Percentiles rank a stretch among this genome's conserved stretches.
These are phyloP conservation scores for Stachybotrys chlorohalonatus DNA, from an alignment of 2,329 filamentous ascomycete species.

Conservation along the genomic window DNA sequence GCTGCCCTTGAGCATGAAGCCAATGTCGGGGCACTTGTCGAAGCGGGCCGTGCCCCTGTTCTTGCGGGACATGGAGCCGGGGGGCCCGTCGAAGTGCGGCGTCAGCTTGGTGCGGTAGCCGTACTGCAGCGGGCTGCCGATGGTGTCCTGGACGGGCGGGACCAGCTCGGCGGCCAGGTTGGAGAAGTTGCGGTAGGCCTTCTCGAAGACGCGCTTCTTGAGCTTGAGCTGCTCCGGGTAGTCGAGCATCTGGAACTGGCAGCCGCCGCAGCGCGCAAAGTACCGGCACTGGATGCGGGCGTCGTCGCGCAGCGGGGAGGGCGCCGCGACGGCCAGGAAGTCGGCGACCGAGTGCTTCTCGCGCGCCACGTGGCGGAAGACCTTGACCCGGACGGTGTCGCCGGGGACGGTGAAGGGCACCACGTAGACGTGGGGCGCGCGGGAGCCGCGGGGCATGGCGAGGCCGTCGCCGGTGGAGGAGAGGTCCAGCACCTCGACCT, in stretches of 20 bases:
- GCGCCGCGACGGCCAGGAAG: constrained; percentile 66
- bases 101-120: constrained; percentile 95
- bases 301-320: constrained; percentile 70
- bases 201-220: constrained; percentile 81
- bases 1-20: constrained; percentile 83
- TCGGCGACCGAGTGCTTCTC: constrained; percentile 70
- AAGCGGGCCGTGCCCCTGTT: constrained; percentile 41
- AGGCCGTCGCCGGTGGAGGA: constrained; percentile 92
- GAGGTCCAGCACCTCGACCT: constrained; percentile 71
- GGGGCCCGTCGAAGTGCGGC: constrained; percentile 83
- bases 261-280: constrained; percentile 80
- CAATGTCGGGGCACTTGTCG: constrained; percentile 64
- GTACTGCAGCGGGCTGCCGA: constrained; percentile 83
- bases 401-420: constrained; percentile 85
- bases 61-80: constrained; percentile 40
- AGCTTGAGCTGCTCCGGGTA: constrained; percentile 78
- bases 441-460: constrained; percentile 56
- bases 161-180: constrained; percentile 66
- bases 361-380: constrained; percentile 59
- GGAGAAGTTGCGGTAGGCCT: constrained; percentile 87
- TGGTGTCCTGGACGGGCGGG: constrained; percentile 71
- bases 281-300: constrained; percentile 72
- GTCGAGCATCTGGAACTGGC: constrained; percentile 95
- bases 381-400: constrained; percentile 69
- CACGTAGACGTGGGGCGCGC: constrained; percentile 57